Evolutionary conservation across 2,329 filamentous ascomycete species (phyloP), one percentile per base, ranked within the genome.

Genomic region (Exophiala aquamarina): DNA sequence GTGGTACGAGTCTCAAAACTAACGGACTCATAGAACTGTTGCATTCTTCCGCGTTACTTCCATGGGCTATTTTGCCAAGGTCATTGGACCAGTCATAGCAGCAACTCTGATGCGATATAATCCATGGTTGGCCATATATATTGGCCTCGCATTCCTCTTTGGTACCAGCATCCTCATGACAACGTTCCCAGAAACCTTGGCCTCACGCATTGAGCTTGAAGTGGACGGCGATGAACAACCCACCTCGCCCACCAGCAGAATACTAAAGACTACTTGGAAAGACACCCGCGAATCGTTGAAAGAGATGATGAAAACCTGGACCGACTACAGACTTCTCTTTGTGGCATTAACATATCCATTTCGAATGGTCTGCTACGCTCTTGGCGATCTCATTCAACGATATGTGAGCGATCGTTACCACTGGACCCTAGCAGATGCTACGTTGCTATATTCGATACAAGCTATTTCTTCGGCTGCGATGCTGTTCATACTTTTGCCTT

Each of bases 331-430:
- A 3, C 21, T 54, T 31, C 21, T 49, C 14, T 42, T 76, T 19
- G 66, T 73, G 3, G 59, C 76, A 7, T 67, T 71, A 9, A 68
- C 71, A 0, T 76, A 76, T 48, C 55, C 77, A 17, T 70, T 73
- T 11, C 74, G 71, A 54, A 66, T 71, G n/a, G 61, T 77, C 5
- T 73, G 71, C 40, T 66, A 72, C 19, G 72, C 74, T 38, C 70
- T 71, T 8, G 62, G 72, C 13, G 70, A 67, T 52, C 66, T 77
- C 43, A 57, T 77, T 11, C 65, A 75, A n/a, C 72, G 75, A 47
- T 78, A 78, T 55, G 71, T 75, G 14, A 77, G 74, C 1, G 72
- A 71, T n/a, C 65, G 74, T 18, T 78, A 76, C 45, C 56, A 60
- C 18, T 77, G 74, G 71, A 68, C 70, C 26, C 63, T 78, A 14